Evolutionary conservation across 495 filamentous ascomycete species (phyloP).

Genomic region (Penicillium tannophilum): DNA sequence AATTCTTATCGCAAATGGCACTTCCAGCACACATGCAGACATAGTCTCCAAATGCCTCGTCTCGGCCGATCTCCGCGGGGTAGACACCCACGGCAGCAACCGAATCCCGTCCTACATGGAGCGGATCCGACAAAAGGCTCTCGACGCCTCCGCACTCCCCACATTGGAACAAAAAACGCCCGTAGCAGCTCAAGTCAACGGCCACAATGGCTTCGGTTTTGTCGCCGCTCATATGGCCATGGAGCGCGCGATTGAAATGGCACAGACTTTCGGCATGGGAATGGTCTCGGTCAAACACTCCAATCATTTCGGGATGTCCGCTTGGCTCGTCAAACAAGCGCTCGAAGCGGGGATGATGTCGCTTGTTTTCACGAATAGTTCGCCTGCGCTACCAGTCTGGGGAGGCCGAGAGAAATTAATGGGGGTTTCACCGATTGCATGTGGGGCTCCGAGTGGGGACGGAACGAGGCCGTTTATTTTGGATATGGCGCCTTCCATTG

Average conservation of each 20-base stretch:
- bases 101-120: conserved; percentile 76
- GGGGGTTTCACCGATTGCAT: conserved; percentile 78
- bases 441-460: conserved; percentile 66
- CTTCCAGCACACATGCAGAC: conserved; percentile 54
- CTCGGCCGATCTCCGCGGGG: conserved; percentile 72
- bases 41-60: conserved; percentile 66
- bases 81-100: conserved; percentile 78
- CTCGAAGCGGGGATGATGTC: conserved; percentile 71
- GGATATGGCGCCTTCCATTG: conserved; percentile 77
- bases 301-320: conserved; percentile 82
- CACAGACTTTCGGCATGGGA: conserved; percentile 66
- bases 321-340: conserved; percentile 76
- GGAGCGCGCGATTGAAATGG: conserved; percentile 63
- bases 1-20: conserved; percentile 60
- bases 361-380: conserved; percentile 79
- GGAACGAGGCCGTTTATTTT: conserved; percentile 62
- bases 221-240: conserved; percentile 66
- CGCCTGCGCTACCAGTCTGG: conserved; percentile 72
- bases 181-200: conserved; percentile 67
- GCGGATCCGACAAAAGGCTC: conserved; percentile 65
- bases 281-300: conserved; percentile 71
- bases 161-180: conserved; percentile 62
- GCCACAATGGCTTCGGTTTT: conserved; percentile 74
- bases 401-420: conserved; percentile 67
- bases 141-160: conserved; percentile 60